Base-by-base conservation (phyloP, 2,329 filamentous ascomycete species). In the Lecanosticta acicola region DNA sequence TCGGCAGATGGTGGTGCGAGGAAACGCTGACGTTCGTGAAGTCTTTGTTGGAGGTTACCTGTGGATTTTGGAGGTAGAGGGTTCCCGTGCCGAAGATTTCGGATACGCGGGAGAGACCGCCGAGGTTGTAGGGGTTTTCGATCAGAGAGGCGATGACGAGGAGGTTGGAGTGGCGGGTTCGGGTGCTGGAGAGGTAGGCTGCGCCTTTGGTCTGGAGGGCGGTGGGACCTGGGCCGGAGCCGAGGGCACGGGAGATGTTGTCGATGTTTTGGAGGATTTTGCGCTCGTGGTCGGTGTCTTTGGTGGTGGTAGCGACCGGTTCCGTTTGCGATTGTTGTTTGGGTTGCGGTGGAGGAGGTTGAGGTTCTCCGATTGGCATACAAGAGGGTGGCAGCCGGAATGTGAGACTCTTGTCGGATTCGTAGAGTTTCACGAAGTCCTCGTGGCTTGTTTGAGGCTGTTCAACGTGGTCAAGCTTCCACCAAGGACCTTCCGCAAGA, bases 131-230 rank as follows among this genome's bases (percentile, higher is more conserved):
- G 7, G 72, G 70, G 36, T 73, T 73, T 55, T 71, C 68, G 40
- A 76, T 71, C 1, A 76, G 62, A 16, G 74, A 76, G 20, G 72
- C 74, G 32, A 77, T 58, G 40, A 78, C 63, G 39, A 75, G 65
- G 39, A 76, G 63, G 19, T 65, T 39, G 51, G 42, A 24, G 34
- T 49, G 54, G 45, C 47, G 50, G 32, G 45, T 61, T 49, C 62
- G 41, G 57, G 24, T 29, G 60, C 64, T 55, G 34, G 60, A 51
- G 32, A 73, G 70, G 58, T 71, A 71, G 14, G 67, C 62, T n/a
- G 67, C 62, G 38, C 67, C 68, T 63, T 77, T 77, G 4, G 73
- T 77, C 60, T 77, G 75, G 24, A 76, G 67, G n/a, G 71, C 59
- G 17, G 56, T 53, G 46, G 44, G 46, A 21, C 41, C 26, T 39